Evolutionary conservation across 441 rosid genomes (phyloP), one percentile per base, ranked within the genome.

Genomic region (Erodium texanum): DNA sequence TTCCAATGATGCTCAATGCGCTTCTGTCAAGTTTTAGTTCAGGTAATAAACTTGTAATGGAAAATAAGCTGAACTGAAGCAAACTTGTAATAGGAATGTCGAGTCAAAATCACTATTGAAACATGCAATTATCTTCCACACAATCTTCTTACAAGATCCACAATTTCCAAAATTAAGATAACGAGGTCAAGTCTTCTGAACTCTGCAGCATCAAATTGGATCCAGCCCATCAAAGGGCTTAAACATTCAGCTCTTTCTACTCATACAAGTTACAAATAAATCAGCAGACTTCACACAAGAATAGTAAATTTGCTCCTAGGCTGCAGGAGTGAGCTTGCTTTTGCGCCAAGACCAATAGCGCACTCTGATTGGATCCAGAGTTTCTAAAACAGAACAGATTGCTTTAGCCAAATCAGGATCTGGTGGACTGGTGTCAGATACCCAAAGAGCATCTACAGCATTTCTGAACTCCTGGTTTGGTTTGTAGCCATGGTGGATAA

Each of bases 341-440:
- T 87, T 92, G 65, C 93, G 85, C 97, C 95, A 90, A 38, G 69
- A 76, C 98, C 97, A 95, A 67, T 88, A 92, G 76, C 79, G 83
- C 56, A 83, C 87, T 77, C 98, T 85, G 71, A 92, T 70, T 12
- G 90, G 78, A 80, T 92, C 99, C 4, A 82, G 82, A n/a, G 24
- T 81, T 75, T 77, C 77, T 71, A 95, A 80, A 56, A 87, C 43
- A 48, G 79, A 80, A 76, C 98, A 94, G 20, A 90, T 70, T 27
- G 82, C 62, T 62, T 71, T 76, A n/a, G 81, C 88, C 78, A 92
- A 74, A 76, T 77, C 78, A 0, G 76, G 45, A 65, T 80, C 85
- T 24, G 70, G 54, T 18, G 78, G 71, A 27, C 71, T 76, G 0
- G 82, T 14, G 64, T 73, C 84, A 64, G 89, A 71, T 68, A 64